Conservation (phyloP, 2,329 filamentous ascomycete species). For the Penicillium brasilianum region DNA sequence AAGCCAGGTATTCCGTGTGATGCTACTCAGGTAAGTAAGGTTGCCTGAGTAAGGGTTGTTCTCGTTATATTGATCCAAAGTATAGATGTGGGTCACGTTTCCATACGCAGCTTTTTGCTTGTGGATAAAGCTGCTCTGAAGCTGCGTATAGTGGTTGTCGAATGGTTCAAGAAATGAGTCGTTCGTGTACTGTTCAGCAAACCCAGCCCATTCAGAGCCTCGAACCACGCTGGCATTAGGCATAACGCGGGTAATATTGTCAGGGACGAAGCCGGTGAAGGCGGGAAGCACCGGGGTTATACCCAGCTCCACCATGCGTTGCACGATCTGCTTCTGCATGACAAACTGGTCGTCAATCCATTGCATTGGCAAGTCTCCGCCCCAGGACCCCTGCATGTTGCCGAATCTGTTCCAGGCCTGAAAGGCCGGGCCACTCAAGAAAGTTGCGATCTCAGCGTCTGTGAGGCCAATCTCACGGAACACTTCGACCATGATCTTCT, state of each 20-base stretch:
- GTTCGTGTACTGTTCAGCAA: conserved; percentile 50
- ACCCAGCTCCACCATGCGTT: conserved; percentile 58
- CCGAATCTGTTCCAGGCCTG: conserved; percentile 61
- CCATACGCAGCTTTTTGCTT: conserved; percentile 56
- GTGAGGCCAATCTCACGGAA: conserved; percentile 54
- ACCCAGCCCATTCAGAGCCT: conserved; percentile 52
- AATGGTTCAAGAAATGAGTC: conserved; percentile 56
- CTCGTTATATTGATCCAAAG: conserved; percentile 61
- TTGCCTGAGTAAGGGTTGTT: conserved; percentile 56
- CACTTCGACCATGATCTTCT: conserved; percentile 57
- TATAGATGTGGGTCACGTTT: conserved; percentile 56
- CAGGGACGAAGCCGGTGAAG: conserved; percentile 58
- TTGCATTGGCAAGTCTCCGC: conserved; percentile 47
- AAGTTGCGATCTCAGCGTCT: conserved; percentile 51
- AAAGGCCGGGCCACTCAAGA: conserved; percentile 58
- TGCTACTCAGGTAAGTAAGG: conserved; percentile 48
- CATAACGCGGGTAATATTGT: conserved; percentile 46
- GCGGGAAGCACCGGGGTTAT: conserved; percentile 60
- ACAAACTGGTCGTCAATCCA: conserved; percentile 57
- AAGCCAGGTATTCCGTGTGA: conserved; percentile 52
- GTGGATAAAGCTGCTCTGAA: conserved; percentile 54
- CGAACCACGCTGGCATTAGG: conserved; percentile 53
- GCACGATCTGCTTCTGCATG: conserved; percentile 56
- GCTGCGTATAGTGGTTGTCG: conserved; percentile 49
- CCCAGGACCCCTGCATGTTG: conserved; percentile 59